phyloP scores from a whole-genome alignment of 75 land plant genomes.

The Selaginella tamariscina region DNA sequence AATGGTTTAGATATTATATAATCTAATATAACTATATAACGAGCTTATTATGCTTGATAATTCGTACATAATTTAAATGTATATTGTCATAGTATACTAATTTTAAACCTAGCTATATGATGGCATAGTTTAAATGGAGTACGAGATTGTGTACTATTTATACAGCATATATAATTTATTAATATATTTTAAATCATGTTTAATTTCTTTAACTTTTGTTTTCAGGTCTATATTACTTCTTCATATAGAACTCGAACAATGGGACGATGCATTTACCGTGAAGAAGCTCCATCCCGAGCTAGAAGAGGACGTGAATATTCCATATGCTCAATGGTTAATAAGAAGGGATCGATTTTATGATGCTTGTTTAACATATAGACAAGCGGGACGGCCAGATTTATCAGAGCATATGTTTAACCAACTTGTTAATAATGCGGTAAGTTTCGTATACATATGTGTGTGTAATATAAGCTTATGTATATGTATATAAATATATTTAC shows the following conservation, averaged over 20 bases:
- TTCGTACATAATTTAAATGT: no score
- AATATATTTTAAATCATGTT: not conserved
- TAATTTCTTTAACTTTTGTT: not conserved
- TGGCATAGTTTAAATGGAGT: no score
- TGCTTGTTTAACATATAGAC: slow-evolving; percentile 24
- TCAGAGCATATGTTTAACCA: slow-evolving; percentile 23
- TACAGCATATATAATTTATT: no score
- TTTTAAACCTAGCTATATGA: no score
- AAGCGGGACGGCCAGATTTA: slow-evolving; percentile 30
- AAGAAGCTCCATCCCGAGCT: slow-evolving; percentile 30
- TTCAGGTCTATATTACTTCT: slow-evolving; percentile 26
- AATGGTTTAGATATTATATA: not conserved
- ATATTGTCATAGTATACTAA: no score
- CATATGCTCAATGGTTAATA: slow-evolving; percentile 33
- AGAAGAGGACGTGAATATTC: slow-evolving; percentile 21
- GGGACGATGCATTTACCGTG: slow-evolving; percentile 37
- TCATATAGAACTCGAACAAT: slow-evolving; percentile 32
- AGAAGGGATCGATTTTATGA: slow-evolving; percentile 23
- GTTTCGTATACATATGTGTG: no score
- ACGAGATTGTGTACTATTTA: no score
- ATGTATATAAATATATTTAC: no score
- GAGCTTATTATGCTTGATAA: no score
- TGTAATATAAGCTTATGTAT: no score
- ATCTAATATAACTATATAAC: no score
- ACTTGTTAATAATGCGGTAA: slow-evolving; percentile 26